Evolutionary conservation across 2,329 filamentous ascomycete genomes (phyloP), one percentile per base, ranked within the genome.

Genomic region (Sarocladiaceae sp.): DNA sequence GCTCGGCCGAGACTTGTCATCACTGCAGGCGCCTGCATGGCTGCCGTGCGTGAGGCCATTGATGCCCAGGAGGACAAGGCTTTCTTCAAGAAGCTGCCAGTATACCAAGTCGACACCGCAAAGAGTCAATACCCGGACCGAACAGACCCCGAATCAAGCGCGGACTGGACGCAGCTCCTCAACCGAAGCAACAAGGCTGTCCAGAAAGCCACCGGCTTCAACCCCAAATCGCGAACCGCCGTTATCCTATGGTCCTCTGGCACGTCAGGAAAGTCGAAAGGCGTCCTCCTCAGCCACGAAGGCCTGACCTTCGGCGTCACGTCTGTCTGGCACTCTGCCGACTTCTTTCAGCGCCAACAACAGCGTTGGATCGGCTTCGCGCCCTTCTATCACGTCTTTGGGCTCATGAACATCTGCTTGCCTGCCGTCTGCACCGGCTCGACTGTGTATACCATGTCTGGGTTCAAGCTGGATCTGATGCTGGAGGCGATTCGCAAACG

Each of bases 221-320:
- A 54, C 1, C 33, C 53, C 1, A 13, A 33, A 4, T 82, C 82
- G 52, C 86, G 86, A 57, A 82, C 77, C 2, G 66, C 65, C 32
- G 53, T 69, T 1, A 66, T 69, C 39, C 58, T 69, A 43, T 69
- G 66, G 66, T 69, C 66, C 0, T 80, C 74, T 1, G 75, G 84
- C 11, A 86, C 82, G 0, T 89, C 85, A 0, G 85, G 85, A 1
- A 69, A 83, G 0, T 83, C 85, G 11, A 89, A 89, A 58, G 85
- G 85, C 29, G 85, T 88, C 1, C 74, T 84, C 55, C 78, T 88
- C 44, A 80, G 80, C 2, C 84, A 89, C 58, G 67, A 68, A 46
- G 85, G 85, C 47, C 79, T 69, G 46, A 67, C 83, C 60, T 73
- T 84, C 48, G 69, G 80, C 31, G 79, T 72, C 15, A 56, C 59